Base-by-base conservation (phyloP, 2,329 filamentous ascomycete genomes). In the Xylaria polymorpha region DNA sequence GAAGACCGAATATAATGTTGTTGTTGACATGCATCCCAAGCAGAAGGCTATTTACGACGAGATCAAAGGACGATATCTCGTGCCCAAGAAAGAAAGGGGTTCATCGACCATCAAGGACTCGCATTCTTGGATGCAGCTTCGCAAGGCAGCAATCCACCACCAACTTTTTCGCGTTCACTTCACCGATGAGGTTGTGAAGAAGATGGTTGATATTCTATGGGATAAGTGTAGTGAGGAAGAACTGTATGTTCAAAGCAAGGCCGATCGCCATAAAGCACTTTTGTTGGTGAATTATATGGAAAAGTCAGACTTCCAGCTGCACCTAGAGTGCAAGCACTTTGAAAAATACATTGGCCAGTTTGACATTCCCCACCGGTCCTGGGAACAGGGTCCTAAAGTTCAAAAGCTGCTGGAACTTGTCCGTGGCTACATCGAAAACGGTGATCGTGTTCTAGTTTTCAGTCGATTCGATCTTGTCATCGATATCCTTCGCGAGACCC, bases 391-490 rank as follows among this genome's bases (percentile, higher is more conserved):
- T 57, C 96, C 95, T 67, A 99, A 99, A 79, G 90, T 98, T n/a
- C 83, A 89, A 72, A 91, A 92, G 73, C 87, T 98, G 32, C 85
- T 94, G 32, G 87, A 92, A 74, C 86, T 99, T 14, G 85, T 99
- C 0, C 83, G 85, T 12, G 81, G 86, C 15, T 98, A 94, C 81
- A 90, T 91, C 72, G 83, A 86, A 68, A 94, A 94, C 61, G 95
- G 94, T 3, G 94, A 98, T 78, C 91, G 95, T 4, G 91, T 93
- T 0, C 86, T 99, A 2, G 89, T 99, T 29, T 99, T 99, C 82
- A 97, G 92, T 55, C 94, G 97, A 75, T 99, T 98, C 80, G 93
- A 93, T 7, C 91, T 93, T 72, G 91, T 97, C 64, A 92, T 98
- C 80, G 92, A 98, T 79, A 94, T 99, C 65, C 85, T 99, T 0